Evolutionary conservation across 192 early-diverging fungal species (phyloP).

Genomic region (Phlyctochytrium planicorne): DNA sequence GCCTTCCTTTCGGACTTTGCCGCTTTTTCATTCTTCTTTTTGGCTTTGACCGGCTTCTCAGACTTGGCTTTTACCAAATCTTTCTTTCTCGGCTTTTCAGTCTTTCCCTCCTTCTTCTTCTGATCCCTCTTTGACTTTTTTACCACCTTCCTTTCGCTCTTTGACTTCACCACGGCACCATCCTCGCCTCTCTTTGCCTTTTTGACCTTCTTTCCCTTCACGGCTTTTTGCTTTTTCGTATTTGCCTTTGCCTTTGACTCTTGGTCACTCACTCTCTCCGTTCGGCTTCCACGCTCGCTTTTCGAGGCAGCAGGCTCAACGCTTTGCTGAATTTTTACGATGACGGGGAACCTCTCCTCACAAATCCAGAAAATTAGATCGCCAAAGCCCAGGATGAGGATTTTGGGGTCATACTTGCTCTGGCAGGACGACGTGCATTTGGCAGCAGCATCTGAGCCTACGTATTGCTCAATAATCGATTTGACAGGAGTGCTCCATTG

Average conservation of each 20-base stretch:
- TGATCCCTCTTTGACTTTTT: not conserved
- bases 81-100: not conserved
- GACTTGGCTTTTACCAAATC: not conserved
- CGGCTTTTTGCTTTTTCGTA: too few relatives aligned
- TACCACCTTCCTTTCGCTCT: not conserved
- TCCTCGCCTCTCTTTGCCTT: not conserved
- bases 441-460: slow-evolving; percentile 4
- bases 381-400: slow-evolving; percentile 12
- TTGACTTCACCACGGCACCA: not conserved
- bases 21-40: too few relatives aligned
- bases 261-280: too few relatives aligned
- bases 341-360: not conserved
- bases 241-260: too few relatives aligned
- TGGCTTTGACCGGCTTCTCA: too few relatives aligned
- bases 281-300: too few relatives aligned
- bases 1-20: too few relatives aligned
- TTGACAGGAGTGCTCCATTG: not conserved
- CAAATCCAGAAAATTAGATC: slow-evolving; percentile 20
- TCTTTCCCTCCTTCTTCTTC: not conserved
- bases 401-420: slow-evolving; percentile 7
- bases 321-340: too few relatives aligned
- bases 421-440: slow-evolving; percentile 19
- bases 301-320: too few relatives aligned
- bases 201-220: not conserved
- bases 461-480: slow-evolving; percentile 1